Percentiles rank a stretch among this genome's conserved stretches.
phyloP scores from a whole-genome alignment of 208 protist species.

The Herpetomonas tarakana region DNA sequence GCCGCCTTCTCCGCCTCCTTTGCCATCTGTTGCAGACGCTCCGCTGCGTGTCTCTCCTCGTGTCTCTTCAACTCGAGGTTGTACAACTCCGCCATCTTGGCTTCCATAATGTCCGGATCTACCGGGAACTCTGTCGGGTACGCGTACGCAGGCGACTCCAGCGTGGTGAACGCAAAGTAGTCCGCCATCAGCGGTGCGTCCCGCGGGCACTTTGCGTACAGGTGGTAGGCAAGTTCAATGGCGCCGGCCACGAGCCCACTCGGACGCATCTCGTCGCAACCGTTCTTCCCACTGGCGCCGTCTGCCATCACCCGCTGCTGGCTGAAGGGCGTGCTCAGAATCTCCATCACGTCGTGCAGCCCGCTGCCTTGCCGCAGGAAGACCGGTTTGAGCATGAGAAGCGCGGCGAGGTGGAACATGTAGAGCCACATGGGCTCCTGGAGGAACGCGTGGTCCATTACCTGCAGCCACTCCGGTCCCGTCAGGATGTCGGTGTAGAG shows the following conservation, averaged over 20 bases:
- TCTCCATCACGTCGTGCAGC: constrained; percentile 31
- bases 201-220: constrained; percentile 22
- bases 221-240: constrained; percentile 49
- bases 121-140: constrained; percentile 46
- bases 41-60: constrained; percentile 20
- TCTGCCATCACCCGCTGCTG: neutral
- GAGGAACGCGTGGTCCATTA: constrained; percentile 86
- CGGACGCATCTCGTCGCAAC: neutral
- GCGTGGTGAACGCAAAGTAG: constrained; percentile 6
- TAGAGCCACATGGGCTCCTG: constrained; percentile 81
- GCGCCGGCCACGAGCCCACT: constrained; percentile 22
- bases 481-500: constrained; percentile 79
- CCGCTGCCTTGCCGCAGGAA: constrained; percentile 4
- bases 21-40: constrained; percentile 27
- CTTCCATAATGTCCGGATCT: constrained; percentile 36
- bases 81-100: constrained; percentile 50
- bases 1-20: constrained; percentile 24
- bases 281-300: neutral
- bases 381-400: constrained; percentile 1
- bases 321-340: constrained; percentile 30
- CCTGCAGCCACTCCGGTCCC: constrained; percentile 78
- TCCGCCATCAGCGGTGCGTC: neutral
- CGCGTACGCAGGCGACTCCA: constrained; percentile 12
- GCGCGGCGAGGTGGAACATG: constrained; percentile 56
- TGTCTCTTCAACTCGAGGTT: constrained; percentile 23